Evolutionary conservation across 768 basidiomycete genomes (phyloP).

Genomic region (Suillus luteus): DNA sequence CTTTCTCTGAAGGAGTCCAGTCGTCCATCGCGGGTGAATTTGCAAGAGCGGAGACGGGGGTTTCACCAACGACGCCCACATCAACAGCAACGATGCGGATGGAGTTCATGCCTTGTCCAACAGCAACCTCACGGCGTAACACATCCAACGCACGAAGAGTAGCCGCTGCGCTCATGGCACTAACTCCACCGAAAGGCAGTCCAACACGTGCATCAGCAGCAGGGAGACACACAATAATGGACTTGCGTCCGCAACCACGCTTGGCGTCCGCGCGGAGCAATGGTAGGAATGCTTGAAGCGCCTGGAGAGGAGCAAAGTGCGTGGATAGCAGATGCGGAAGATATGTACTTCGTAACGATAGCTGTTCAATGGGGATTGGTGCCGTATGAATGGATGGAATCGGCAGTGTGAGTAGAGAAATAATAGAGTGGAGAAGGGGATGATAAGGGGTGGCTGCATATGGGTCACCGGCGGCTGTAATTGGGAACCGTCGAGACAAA

Average conservation of each 20-base stretch:
- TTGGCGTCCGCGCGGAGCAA: slow-evolving; percentile 70
- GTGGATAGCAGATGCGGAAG: slow-evolving; percentile 72
- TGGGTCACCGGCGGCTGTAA: slow-evolving; percentile 79
- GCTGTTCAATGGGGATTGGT: slow-evolving; percentile 68
- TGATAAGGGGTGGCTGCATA: slow-evolving; percentile 64
- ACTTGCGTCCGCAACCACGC: slow-evolving; percentile 42
- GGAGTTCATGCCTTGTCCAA: slow-evolving; percentile 61
- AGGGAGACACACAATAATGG: slow-evolving; percentile 75
- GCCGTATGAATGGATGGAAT: slow-evolving; percentile 36
- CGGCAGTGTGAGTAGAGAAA: slow-evolving; percentile 71
- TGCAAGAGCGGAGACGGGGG: slow-evolving; percentile 27
- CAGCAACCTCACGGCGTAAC: slow-evolving; percentile 71
- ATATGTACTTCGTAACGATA: slow-evolving; percentile 63
- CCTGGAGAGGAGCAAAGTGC: slow-evolving; percentile 75
- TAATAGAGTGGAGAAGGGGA: slow-evolving; percentile 74
- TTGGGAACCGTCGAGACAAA: slow-evolving; percentile 80
- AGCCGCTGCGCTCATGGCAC: slow-evolving; percentile 75
- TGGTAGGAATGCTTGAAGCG: slow-evolving; percentile 76
- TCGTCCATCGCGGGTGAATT: slow-evolving; percentile 57
- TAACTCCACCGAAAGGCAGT: slow-evolving; percentile 62
- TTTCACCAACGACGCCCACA: slow-evolving; percentile 56
- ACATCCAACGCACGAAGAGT: slow-evolving; percentile 73
- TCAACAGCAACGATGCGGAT: slow-evolving; percentile 65
- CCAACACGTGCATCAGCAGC: slow-evolving; percentile 73
- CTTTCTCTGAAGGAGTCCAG: slow-evolving; percentile 75